Percentiles rank a stretch among this genome's conserved stretches.
phyloP scores from a whole-genome alignment of 2,329 filamentous ascomycete genomes.

The Plectosphaerella plurivora region DNA sequence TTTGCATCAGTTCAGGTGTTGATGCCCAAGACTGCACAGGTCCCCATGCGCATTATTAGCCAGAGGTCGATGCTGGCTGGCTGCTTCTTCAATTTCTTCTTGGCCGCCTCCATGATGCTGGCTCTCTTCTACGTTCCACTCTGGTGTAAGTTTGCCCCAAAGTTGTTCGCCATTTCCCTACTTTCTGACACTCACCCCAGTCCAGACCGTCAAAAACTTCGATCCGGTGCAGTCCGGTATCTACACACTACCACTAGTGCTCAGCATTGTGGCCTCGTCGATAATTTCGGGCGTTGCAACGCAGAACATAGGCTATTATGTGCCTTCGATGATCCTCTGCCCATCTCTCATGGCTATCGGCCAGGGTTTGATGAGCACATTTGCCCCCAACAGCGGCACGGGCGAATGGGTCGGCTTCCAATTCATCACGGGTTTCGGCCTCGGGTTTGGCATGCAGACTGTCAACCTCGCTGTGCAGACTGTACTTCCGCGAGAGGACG shows the following conservation, averaged over 20 bases:
- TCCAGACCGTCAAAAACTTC: conserved; percentile 52
- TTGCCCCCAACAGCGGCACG: conserved; percentile 39
- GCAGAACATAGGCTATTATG: conserved; percentile 55
- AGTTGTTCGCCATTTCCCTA: not conserved
- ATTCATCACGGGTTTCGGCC: conserved; percentile 52
- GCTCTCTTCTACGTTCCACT: conserved; percentile 49
- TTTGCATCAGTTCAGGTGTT: conserved; percentile 49
- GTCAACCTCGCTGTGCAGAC: conserved; percentile 53
- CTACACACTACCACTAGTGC: conserved; percentile 51
- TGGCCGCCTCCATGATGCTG: conserved; percentile 48
- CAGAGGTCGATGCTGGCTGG: conserved; percentile 51
- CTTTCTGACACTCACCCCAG: conserved; percentile 18
- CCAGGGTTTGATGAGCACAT: conserved; percentile 54
- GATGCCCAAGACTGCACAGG: conserved; percentile 51
- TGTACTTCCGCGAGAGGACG: conserved; percentile 44
- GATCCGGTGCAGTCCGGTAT: conserved; percentile 51
- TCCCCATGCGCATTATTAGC: conserved; percentile 49
- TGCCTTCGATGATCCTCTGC: conserved; percentile 49
- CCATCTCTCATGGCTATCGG: conserved; percentile 47
- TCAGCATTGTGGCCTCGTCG: conserved; percentile 49
- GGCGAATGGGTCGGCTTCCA: conserved; percentile 57
- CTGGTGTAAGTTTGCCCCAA: conserved; percentile 41
- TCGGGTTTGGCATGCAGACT: conserved; percentile 56
- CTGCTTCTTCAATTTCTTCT: conserved; percentile 39
- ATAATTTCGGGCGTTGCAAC: conserved; percentile 43